Evolutionary conservation across 2,329 filamentous ascomycete species (phyloP), one percentile per base, ranked within the genome.

Genomic region (Aureobasidium vineae): DNA sequence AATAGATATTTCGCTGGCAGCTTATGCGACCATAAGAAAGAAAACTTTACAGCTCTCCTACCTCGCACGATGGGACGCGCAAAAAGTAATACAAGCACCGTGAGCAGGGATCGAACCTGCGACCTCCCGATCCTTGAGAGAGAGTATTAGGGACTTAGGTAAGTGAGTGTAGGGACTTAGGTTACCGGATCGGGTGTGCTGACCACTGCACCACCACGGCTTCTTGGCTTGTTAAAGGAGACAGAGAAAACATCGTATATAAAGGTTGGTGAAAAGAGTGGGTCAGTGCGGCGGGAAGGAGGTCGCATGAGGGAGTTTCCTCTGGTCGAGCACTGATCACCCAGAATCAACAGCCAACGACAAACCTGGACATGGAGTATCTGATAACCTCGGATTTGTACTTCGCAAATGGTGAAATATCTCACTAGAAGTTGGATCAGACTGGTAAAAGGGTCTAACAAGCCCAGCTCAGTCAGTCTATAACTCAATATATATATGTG

Each of bases 171-270:
- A 23, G 21, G 33, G 11, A 36, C 50, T 21, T 36, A 50, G 26
- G 49, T n/a, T 52, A 52, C 49, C 16, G 49, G 49, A 52, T 52
- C 53, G 36, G 36, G 53, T 28, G 52, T 56, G 52, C 31, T 56
- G 23, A 56, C 52, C 52, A 16, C 53, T 56, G 33, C 53, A 56
- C 53, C 33, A 56, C 53, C 53, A 56, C 53, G 53, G 53, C 53
- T 56, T 26, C 13, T 38, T 54, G 19, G 31, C 36, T 56, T 40
- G 36, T 26, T 56, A 15, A 11, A 41, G 15, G 36, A n/a, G 36
- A 36, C 36, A 19, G 33, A 19, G 8, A 26, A n/a, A 23, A 26
- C 7, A 6, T 41, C 13, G 33, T 40, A 56, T 56, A 56, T 56
- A 28, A 41, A 19, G 53, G 53, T 56, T 40, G 16, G 26, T 38